Evolutionary conservation across 75 land plant genomes (phyloP).

Genomic region (Pinus taeda): DNA sequence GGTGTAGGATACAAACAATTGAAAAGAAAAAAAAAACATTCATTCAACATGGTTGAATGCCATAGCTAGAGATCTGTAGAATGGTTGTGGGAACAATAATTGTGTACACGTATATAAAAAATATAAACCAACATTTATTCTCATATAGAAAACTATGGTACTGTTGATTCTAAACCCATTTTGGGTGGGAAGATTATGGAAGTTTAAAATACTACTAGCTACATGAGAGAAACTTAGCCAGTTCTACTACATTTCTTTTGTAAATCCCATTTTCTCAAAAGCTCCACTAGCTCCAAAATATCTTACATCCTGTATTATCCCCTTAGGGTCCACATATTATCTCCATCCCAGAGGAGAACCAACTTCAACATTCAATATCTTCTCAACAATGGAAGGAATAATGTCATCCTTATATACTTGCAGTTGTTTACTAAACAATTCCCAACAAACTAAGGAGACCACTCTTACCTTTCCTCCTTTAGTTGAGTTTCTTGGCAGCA

Average conservation of each 20-base stretch:
- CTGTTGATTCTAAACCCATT: too few relatives aligned
- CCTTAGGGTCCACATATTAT: slow-evolving; percentile 62
- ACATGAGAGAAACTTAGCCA: slow-evolving; percentile 19
- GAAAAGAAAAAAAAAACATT: too few relatives aligned
- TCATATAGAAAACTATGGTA: too few relatives aligned
- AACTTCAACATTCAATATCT: slow-evolving; percentile 77
- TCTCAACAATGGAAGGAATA: slow-evolving; percentile 52
- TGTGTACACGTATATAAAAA: too few relatives aligned
- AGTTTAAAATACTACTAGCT: background rate
- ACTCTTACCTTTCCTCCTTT: slow-evolving; percentile 69
- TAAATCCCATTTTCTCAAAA: slow-evolving; percentile 72
- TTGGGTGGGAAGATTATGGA: too few relatives aligned
- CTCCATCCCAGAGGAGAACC: slow-evolving; percentile 81
- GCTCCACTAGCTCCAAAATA: slow-evolving; percentile 84
- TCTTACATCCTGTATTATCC: slow-evolving; percentile 58
- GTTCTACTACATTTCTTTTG: slow-evolving; percentile 46
- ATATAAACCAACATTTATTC: too few relatives aligned
- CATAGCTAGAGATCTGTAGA: too few relatives aligned
- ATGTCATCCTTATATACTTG: slow-evolving; percentile 63
- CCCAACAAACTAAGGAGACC: slow-evolving; percentile 87
- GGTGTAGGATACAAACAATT: too few relatives aligned
- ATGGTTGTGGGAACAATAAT: too few relatives aligned
- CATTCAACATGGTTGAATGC: too few relatives aligned
- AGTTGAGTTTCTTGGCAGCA: slow-evolving; percentile 57
- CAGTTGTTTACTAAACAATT: slow-evolving; percentile 63